Base-by-base conservation (phyloP, 1,139 yeast genomes). In the Eremothecium cymbalariae region DNA sequence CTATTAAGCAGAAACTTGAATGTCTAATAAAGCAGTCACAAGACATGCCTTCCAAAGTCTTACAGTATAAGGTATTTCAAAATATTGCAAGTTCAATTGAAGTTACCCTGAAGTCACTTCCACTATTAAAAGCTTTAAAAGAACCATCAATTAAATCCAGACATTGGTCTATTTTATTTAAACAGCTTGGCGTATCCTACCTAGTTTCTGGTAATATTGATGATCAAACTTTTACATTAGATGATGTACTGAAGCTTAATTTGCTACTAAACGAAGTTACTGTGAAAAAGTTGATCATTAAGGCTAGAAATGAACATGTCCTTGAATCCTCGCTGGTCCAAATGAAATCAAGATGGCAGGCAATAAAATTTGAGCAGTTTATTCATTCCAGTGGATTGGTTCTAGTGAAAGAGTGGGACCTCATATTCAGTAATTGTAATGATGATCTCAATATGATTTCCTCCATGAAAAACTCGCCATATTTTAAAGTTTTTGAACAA, bases 391-490 rank as follows among this genome's bases (percentile, higher is more conserved):
- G 67, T 28, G 69, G 72, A 24, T 65, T 72, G 43, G 60, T 72
- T 3, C 63, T 86, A 21, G 72, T 88, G 4, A 72, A 67, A 31
- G 78, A 80, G 32, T 84, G 95, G 84, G 79, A 76, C 33, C 51
- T 47, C 0, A 48, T 85, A 3, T 72, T 83, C 42, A 77, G 74
- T 18, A 68, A 67, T 21, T 70, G 81, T 37, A 67, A 67, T 3
- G 77, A 72, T 28, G 82, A 85, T 50, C 50, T 84, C 27, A 72
- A 70, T 36, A 68, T 79, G 1, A 60, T 90, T 27, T 51, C 66
- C 0, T 75, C 93, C 7, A 85, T 88, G 86, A 74, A 70, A 39
- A 70, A 72, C 42, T 85, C 96, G 0, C 69, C 79, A 0, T 74
- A 72, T 46, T 81, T 63, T 54, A 60, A 61, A 9, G 65, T 68